Conservation (phyloP, 495 filamentous ascomycete genomes). For the Talaromyces proteolyticus region DNA sequence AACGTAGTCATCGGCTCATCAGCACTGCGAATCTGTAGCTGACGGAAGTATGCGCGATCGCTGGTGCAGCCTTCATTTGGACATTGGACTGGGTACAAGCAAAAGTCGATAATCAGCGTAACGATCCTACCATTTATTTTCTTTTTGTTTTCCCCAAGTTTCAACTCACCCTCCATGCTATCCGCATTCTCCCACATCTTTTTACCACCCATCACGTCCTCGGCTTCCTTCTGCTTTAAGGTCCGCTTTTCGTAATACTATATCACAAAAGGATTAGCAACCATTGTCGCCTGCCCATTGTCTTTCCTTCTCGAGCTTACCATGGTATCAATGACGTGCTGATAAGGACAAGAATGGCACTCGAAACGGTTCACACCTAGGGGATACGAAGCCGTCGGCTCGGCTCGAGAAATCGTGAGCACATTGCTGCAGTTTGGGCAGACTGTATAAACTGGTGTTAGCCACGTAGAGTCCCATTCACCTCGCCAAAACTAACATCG, state of each 20-base stretch:
- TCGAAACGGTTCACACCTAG: constrained; percentile 69
- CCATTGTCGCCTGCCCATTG: neutral
- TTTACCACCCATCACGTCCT: constrained; percentile 85
- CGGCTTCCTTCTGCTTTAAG: constrained; percentile 74
- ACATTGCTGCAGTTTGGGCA: constrained; percentile 91
- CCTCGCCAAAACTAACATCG: too few species aligned
- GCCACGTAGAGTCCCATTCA: too few species aligned
- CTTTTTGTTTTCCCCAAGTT: too few species aligned
- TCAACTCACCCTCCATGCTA: constrained; percentile 60
- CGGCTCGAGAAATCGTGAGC: constrained; percentile 63
- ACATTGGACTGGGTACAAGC: constrained; percentile 58
- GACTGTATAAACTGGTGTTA: constrained; percentile 36
- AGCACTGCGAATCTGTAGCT: constrained; percentile 95
- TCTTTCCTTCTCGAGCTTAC: neutral
- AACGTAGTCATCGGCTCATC: constrained; percentile 99
- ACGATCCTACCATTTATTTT: too few species aligned
- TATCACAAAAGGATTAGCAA: neutral
- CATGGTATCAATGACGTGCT: constrained; percentile 56
- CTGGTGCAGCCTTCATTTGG: constrained; percentile 68
- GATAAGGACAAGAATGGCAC: constrained; percentile 91
- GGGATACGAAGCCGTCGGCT: constrained; percentile 35
- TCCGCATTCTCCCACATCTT: constrained; percentile 88
- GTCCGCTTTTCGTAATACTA: constrained; percentile 68
- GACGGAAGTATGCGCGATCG: constrained; percentile 81
- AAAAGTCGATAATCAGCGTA: too few species aligned